Base-by-base conservation (phyloP, 768 basidiomycete genomes). In the Solioccasus polychromus region DNA sequence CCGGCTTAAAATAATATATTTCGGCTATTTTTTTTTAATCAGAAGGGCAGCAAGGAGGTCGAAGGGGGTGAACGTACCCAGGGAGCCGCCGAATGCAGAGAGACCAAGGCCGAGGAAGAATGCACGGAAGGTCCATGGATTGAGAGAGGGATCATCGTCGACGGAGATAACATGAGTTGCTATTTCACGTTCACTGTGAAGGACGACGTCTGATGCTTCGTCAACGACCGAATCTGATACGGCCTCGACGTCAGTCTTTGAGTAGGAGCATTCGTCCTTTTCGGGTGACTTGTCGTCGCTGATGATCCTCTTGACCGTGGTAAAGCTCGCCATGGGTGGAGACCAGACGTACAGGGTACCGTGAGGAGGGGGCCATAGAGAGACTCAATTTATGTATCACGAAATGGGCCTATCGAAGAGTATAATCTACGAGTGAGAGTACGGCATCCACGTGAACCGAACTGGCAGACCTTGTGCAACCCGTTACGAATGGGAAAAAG, bases 1-100 rank as follows among this genome's bases (percentile, higher is more conserved):
- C 78, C 4, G 78, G 77, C 59, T 80, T 79, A 61, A 79, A 81
- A 55, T 80, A 81, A 58, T 79, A 80, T 20, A 81, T 80, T 51
- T 81, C 72, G 26, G 77, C 77, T 78, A 43, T 15, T 26, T 20
- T 19, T n/a, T 22, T 19, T 44, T n/a, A n/a, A n/a, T n/a, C n/a
- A n/a, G 4, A 42, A 51, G 30, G 35, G 4, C 0, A 24, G 23
- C 42, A 42, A 18, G 50, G 25, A 18, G 8, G 17, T 41, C 14
- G 31, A 15, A 4, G 4, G 7, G 26, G 11, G 25, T 25, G 32
- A 11, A 54, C 59, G 10, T 53, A 73, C 76, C 76, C 20, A 80
- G 64, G 15, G 78, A 71, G 36, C 74, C 71, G 51, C 77, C 76
- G 31, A 80, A 61, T 66, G 71, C 22, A 70, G 77, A 66, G 65